These are phyloP conservation scores for Umbelopsis vinacea DNA, from an alignment of 192 early-diverging fungal species.

Conservation along the genomic window DNA sequence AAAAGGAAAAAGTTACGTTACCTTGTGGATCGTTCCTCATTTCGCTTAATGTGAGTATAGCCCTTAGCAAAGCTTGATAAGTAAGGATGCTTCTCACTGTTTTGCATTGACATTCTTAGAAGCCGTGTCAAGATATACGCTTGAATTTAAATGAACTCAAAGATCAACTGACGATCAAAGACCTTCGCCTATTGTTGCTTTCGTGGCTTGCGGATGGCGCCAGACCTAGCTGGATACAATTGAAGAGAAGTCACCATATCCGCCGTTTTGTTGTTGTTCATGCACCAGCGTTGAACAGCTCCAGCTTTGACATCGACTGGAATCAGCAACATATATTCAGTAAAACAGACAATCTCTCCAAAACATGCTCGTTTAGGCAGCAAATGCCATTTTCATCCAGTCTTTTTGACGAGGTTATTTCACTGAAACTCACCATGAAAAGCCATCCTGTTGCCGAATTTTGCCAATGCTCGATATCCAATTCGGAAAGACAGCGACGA, in stretches of 20 bases:
- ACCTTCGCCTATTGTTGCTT: constrained; percentile 49
- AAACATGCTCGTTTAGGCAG: constrained; percentile 1
- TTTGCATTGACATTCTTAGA: not conserved
- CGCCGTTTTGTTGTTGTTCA: constrained; percentile 46
- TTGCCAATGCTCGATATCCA: constrained; percentile 44
- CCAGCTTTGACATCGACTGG: constrained; percentile 37
- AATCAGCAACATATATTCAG: constrained; percentile 24
- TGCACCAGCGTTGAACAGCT: constrained; percentile 46
- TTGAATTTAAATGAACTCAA: constrained; percentile 14
- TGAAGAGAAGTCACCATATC: constrained; percentile 41
- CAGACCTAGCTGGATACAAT: constrained; percentile 37
- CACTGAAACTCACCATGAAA: constrained; percentile 37
- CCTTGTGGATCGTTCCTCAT: not conserved
- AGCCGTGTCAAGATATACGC: constrained; percentile 1
- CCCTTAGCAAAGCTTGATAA: not conserved
- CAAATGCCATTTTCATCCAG: constrained; percentile 29
- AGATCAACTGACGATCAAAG: constrained; percentile 21
- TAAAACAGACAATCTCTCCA: not conserved
- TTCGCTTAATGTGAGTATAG: not conserved
- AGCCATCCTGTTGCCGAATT: constrained; percentile 42
- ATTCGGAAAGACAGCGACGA: constrained; percentile 38
- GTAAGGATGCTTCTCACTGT: constrained; percentile 1
- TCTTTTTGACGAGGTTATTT: constrained; percentile 37
- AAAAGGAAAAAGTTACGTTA: not conserved
- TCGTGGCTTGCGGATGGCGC: constrained; percentile 48